These are phyloP conservation scores for Zhuliangozyma parablackwelliae DNA, from an alignment of 1,139 yeast species.

Conservation along the genomic window DNA sequence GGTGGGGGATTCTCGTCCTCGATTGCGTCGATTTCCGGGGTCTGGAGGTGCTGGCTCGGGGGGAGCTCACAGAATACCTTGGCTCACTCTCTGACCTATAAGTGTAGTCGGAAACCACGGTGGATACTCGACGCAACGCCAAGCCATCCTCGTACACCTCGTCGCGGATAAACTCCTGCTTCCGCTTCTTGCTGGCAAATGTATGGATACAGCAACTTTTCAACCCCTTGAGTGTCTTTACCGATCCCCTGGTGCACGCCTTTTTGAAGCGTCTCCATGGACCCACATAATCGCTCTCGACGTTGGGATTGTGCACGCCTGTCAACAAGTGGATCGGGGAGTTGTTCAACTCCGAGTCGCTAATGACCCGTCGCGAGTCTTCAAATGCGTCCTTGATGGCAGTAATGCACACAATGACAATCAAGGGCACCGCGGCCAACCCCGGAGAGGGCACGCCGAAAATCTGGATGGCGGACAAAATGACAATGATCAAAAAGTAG, in stretches of 20 bases:
- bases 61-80: slow-evolving; percentile 11
- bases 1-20: slow-evolving; percentile 4
- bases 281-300: slow-evolving; percentile 61
- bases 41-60: slow-evolving; percentile 4
- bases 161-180: slow-evolving; percentile 24
- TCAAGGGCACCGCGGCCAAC: slow-evolving; percentile 86
- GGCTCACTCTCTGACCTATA: slow-evolving; percentile 12
- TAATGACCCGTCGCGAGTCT: slow-evolving; percentile 77
- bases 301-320: slow-evolving; percentile 73
- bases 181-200: slow-evolving; percentile 27
- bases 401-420: slow-evolving; percentile 84
- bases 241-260: slow-evolving; percentile 23
- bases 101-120: slow-evolving; percentile 35
- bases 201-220: slow-evolving; percentile 19
- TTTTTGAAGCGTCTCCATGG: slow-evolving; percentile 66
- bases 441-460: slow-evolving; percentile 93
- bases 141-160: slow-evolving; percentile 24
- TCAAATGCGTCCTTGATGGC: slow-evolving; percentile 93
- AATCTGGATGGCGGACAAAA: slow-evolving; percentile 81
- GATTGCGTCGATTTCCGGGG: slow-evolving; percentile 11
- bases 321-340: slow-evolving; percentile 72
- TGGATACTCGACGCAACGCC: slow-evolving; percentile 35
- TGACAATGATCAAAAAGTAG: slow-evolving; percentile 76
- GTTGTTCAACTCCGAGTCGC: slow-evolving; percentile 84
- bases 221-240: slow-evolving; percentile 16